Evolutionary conservation across 169 alveolate species (phyloP).

Genomic region (Cyclospora cayetanensis): DNA sequence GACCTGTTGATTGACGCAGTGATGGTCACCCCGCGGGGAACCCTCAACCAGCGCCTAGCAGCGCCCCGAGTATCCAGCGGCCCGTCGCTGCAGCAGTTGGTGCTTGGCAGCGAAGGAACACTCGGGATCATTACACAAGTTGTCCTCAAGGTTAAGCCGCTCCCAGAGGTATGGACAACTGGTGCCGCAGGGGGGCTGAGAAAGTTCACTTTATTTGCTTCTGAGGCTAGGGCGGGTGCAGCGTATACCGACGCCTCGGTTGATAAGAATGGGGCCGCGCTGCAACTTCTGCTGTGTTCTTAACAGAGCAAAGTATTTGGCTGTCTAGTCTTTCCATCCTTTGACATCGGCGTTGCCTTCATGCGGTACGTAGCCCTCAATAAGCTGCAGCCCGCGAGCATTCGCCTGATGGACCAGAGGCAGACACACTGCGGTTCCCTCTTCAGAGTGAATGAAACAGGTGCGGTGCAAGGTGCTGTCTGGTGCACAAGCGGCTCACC

Average conservation of each 20-base stretch:
- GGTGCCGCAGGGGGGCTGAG: too few species aligned
- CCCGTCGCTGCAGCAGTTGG: conserved; percentile 83
- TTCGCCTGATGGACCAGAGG: conserved; percentile 66
- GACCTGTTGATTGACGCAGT: conserved; percentile 82
- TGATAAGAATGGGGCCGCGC: neutral
- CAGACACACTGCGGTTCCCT: conserved; percentile 57
- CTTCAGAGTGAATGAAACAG: conserved; percentile 12
- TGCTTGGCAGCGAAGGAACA: conserved; percentile 87
- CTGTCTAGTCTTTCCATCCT: conserved; percentile 86
- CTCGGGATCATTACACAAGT: conserved; percentile 88
- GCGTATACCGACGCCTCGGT: too few species aligned
- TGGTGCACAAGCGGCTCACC: neutral
- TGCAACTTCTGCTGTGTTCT: neutral
- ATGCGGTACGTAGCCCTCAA: conserved; percentile 81
- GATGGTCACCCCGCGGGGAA: conserved; percentile 85
- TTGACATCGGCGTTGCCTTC: conserved; percentile 84
- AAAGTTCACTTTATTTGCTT: too few species aligned
- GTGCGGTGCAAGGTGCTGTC: neutral
- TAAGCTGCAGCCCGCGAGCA: conserved; percentile 84
- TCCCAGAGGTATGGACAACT: conserved; percentile 82
- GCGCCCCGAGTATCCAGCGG: conserved; percentile 87
- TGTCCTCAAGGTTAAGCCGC: conserved; percentile 78
- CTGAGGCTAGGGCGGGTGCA: too few species aligned
- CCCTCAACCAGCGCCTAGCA: conserved; percentile 77
- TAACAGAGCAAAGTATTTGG: conserved; percentile 76